Evolutionary conservation across 202 grass and related monocot genomes (phyloP), one percentile per base, ranked within the genome.

Genomic region (Carex arenaria): DNA sequence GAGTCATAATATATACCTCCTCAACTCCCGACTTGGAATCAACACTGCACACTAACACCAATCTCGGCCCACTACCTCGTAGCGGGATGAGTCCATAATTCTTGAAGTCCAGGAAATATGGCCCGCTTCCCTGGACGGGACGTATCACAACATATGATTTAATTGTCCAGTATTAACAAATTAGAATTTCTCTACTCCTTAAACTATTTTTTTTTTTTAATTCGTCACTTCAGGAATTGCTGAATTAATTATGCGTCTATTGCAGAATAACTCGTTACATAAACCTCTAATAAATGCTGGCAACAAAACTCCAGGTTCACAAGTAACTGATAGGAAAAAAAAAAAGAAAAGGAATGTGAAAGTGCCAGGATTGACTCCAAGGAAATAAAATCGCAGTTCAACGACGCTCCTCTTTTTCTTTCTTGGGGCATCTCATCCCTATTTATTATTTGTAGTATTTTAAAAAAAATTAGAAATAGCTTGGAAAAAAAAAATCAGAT

Each of bases 261-360:
- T 71, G 40, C 18, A 15, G 18, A 43, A 5, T 18, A 9, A 74
- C 45, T 74, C 70, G 5, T 74, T 74, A 74, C 70, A 74, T 23
- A 74, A 74, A 47, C 19, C 5, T 3, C 23, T 18, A 49, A 22
- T 23, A 7, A 42, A 52, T 49, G 26, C 12, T 52, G 22, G 43
- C 40, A 11, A 22, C 42, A 49, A 18, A 30, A 49, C 53, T 47
- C 17, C 70, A 20, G 18, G 38, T 19, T 74, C 18, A 74, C 32
- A 18, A 49, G 47, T 0, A 19, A 53, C 70, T 49, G 6, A 17
- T 20, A 74, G 22, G n/a, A 19, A 26, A 15, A 5, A 19, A 26
- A 15, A 5, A 47, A 45, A 26, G 23, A 6, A 47, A 63, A 47
- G 57, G 61, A 80, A 65, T 66, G 78, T 81, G 78, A 81, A 81